Evolutionary conservation across 2,329 filamentous ascomycete genomes (phyloP).

Genomic region (Pseudogymnoascus sp.): DNA sequence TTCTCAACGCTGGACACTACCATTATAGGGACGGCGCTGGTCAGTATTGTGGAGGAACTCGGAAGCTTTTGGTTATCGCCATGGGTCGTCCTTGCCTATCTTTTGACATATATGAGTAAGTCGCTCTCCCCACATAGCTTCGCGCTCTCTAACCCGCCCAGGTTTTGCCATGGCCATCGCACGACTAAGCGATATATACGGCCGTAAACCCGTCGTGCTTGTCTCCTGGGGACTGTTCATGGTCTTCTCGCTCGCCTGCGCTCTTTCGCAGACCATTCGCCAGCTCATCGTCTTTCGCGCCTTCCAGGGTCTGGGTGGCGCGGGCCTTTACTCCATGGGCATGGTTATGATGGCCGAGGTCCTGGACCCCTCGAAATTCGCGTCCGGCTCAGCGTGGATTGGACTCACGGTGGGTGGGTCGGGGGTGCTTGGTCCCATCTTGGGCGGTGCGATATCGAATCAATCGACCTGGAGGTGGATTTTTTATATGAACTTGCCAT

Average conservation of each 20-base stretch:
- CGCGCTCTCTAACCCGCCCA: not conserved
- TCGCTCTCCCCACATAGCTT: not conserved
- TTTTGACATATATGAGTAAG: slow-evolving; percentile 21
- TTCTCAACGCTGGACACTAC: slow-evolving; percentile 52
- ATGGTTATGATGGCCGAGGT: slow-evolving; percentile 37
- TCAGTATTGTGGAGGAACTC: slow-evolving; percentile 47
- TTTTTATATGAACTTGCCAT: slow-evolving; percentile 46
- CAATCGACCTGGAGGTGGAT: slow-evolving; percentile 27
- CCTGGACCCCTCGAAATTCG: slow-evolving; percentile 33
- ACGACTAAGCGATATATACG: slow-evolving; percentile 9
- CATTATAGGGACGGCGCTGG: slow-evolving; percentile 51
- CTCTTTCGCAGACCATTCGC: not conserved
- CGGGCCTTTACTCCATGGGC: slow-evolving; percentile 30
- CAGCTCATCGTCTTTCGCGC: slow-evolving; percentile 22
- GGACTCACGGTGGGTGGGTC: slow-evolving; percentile 31
- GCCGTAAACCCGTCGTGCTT: slow-evolving; percentile 5
- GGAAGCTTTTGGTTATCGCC: slow-evolving; percentile 37
- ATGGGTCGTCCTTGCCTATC: slow-evolving; percentile 49
- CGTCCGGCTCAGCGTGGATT: slow-evolving; percentile 39
- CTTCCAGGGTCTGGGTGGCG: slow-evolving; percentile 27
- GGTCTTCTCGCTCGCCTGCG: slow-evolving; percentile 12
- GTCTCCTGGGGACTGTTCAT: slow-evolving; percentile 6
- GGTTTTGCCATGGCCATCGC: slow-evolving; percentile 11
- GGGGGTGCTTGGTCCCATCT: slow-evolving; percentile 20
- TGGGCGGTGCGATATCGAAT: slow-evolving; percentile 20